Base-by-base conservation (phyloP, 306 rosid genomes). In the Arachis stenosperma region DNA sequence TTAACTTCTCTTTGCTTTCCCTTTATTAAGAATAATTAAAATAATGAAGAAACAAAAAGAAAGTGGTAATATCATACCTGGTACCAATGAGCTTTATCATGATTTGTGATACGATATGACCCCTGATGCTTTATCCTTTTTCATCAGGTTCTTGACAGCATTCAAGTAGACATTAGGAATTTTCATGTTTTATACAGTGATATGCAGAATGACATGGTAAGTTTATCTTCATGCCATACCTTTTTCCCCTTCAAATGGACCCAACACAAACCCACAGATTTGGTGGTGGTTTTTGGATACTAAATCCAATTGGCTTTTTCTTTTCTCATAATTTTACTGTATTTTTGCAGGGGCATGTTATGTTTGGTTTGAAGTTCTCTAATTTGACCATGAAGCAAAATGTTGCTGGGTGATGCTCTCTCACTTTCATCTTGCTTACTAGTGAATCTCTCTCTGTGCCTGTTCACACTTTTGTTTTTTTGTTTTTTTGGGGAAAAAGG, bases 371-470 rank as follows among this genome's bases (percentile, higher is more conserved):
- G 81, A 91, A 89, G 84, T 85, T 89, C 74, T 86, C 94, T 75
- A 86, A 86, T 85, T 76, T 94, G 95, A 88, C 86, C 71, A 81
- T 88, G 94, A 94, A 91, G 84, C 96, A 91, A 79, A 84, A 85
- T 84, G 83, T 84, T 77, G 29, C 69, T 36, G 90, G 98, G 98
- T 93, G 87, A 60, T 61, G 55, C 56, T 78, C 66, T 81, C 80
- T 69, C 70, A 60, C 75, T 75, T 74, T 53, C 51, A 40, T 71
- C 61, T 53, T 70, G 43, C 75, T 65, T 29, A 5, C 77, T 50
- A 51, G 48, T 60, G 42, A 30, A 66, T 13, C 14, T 57, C 43
- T 27, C 22, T 29, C 5, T 30, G 9, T 33, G 37, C 5, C 14
- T 29, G 14, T 39, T 47, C 1, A 22, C 27, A 0, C 27, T 22